phyloP scores from a whole-genome alignment of 2,329 filamentous ascomycete species.

The Tolypocladium cylindrosporum region DNA sequence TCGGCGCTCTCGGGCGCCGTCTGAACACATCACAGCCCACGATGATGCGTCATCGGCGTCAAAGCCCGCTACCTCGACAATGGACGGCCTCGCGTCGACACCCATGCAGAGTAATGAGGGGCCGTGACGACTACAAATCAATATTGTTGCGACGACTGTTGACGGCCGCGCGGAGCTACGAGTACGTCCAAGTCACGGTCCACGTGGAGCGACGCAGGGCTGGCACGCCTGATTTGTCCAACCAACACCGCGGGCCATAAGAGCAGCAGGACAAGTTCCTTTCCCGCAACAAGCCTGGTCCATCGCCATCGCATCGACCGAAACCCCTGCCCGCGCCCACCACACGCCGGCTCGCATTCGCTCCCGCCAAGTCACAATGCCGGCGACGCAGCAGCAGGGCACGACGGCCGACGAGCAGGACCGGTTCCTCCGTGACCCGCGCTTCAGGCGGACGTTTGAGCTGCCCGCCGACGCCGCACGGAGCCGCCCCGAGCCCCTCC shows the following conservation, averaged over 20 bases:
- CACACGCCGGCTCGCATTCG: neutral
- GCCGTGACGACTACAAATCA: neutral
- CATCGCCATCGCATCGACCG: neutral
- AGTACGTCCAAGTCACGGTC: neutral
- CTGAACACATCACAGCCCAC: neutral
- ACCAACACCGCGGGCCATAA: neutral
- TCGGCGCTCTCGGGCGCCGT: no score
- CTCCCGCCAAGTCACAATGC: neutral
- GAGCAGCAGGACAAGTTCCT: neutral
- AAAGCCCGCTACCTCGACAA: neutral
- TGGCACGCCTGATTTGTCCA: neutral
- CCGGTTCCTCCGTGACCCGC: constrained; percentile 7
- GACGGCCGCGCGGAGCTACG: neutral
- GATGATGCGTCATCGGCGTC: neutral
- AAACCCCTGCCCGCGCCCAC: neutral
- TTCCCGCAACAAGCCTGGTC: neutral
- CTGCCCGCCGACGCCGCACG: constrained; percentile 7
- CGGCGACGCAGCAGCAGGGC: neutral
- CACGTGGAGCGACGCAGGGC: neutral
- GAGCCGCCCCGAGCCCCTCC: constrained; percentile 4
- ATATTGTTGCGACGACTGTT: neutral
- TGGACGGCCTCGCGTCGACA: neutral
- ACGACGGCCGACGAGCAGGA: neutral
- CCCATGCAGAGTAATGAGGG: neutral
- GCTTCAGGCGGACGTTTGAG: constrained; percentile 13